These are phyloP conservation scores for Pisolithus thermaeus DNA, from an alignment of 1,284 basidiomycete species.

Conservation along the genomic window DNA sequence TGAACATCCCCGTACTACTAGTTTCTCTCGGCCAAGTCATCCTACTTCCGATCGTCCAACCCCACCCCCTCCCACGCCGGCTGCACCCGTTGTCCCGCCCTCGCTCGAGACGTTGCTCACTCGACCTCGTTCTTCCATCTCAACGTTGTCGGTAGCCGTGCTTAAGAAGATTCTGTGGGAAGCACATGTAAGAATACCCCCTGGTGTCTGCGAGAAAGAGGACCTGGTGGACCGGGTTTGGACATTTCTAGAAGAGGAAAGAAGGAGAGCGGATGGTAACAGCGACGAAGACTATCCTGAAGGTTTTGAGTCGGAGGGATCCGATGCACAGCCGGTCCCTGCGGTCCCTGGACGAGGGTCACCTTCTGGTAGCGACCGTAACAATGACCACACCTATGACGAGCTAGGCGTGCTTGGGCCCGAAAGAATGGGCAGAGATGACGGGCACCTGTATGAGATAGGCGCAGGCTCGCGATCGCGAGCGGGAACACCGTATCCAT, in stretches of 20 bases:
- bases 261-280: conserved; percentile 34
- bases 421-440: not conserved
- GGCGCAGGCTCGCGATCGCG: conserved; percentile 4
- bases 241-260: conserved; percentile 62
- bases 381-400: too few relatives aligned
- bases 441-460: conserved; percentile 8
- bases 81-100: conserved; percentile 17
- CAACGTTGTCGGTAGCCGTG: conserved; percentile 53
- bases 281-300: conserved; percentile 16
- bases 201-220: conserved; percentile 56
- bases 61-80: conserved; percentile 20
- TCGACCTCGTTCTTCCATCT: conserved; percentile 52
- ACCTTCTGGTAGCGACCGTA: too few relatives aligned
- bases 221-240: conserved; percentile 70
- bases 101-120: conserved; percentile 63
- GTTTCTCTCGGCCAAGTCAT: not conserved
- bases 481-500: conserved; percentile 12
- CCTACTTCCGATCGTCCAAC: conserved; percentile 17
- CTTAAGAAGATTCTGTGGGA: conserved; percentile 74
- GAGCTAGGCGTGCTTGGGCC: too few relatives aligned
- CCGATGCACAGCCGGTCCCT: not conserved
- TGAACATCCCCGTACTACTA: conserved; percentile 16
- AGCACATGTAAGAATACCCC: conserved; percentile 55
- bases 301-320: conserved; percentile 11
- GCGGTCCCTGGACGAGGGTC: too few relatives aligned